Percentiles rank a stretch among this genome's conserved stretches.
Evolutionary conservation across 768 basidiomycete genomes (phyloP).

Genomic region (Naganishia vishniacii): DNA sequence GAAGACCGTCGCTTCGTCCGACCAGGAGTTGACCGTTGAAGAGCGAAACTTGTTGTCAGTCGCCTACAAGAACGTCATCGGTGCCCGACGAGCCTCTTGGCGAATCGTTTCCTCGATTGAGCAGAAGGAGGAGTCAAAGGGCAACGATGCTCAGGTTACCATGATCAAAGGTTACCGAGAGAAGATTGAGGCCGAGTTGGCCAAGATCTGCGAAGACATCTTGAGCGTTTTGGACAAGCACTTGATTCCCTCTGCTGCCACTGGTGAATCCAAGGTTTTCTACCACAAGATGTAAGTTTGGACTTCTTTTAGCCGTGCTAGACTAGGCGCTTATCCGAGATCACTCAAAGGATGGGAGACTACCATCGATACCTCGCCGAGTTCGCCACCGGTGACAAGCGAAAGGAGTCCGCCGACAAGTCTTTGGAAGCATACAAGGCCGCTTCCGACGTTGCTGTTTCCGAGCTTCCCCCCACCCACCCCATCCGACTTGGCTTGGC

Average conservation of each 20-base stretch:
- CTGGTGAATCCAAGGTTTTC: constrained; percentile 97
- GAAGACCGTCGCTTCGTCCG: constrained; percentile 95
- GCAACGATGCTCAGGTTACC: constrained; percentile 87
- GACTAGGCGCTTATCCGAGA: neutral
- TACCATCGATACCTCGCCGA: constrained; percentile 99
- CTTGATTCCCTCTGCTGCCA: constrained; percentile 88
- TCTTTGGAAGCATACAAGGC: constrained; percentile 88
- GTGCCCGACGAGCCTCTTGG: constrained; percentile 96
- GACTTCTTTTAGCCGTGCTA: constrained; percentile 1
- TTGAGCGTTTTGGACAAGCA: constrained; percentile 96
- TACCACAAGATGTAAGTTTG: constrained; percentile 91
- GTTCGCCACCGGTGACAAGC: constrained; percentile 95
- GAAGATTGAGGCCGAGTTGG: constrained; percentile 94
- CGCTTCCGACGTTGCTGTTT: constrained; percentile 92
- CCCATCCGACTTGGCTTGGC: constrained; percentile 97
- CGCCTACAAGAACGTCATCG: constrained; percentile 99
- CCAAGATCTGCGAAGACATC: constrained; percentile 98
- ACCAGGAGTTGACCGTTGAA: constrained; percentile 96
- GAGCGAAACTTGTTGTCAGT: constrained; percentile 97
- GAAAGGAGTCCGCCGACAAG: constrained; percentile 94
- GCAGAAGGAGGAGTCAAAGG: constrained; percentile 98
- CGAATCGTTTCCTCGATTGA: constrained; percentile 96
- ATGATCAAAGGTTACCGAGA: constrained; percentile 98
- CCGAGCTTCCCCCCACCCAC: constrained; percentile 81
- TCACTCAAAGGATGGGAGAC: constrained; percentile 79